Base-by-base conservation (phyloP, 2,329 filamentous ascomycete genomes). In the Clonostachys byssicola region DNA sequence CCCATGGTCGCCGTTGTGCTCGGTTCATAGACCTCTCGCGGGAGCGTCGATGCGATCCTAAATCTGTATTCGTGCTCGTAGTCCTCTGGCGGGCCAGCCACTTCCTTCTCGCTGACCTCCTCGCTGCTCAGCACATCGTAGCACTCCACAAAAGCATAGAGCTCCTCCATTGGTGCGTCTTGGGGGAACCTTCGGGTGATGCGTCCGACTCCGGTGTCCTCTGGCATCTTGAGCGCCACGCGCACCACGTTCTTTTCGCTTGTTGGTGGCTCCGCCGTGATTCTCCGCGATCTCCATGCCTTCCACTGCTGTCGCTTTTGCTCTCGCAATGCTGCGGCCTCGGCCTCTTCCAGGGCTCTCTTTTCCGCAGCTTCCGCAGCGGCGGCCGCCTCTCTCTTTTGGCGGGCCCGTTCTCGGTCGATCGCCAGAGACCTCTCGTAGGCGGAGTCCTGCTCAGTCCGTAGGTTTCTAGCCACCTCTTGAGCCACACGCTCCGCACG, bases 71-170 rank as follows among this genome's bases (percentile, higher is more conserved):
- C 74, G 63, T 97, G 92, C 54, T 84, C 74, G 61, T 94, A 97
- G 12, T 71, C 80, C 18, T 76, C 71, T 0, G 90, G 89, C 55
- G 81, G 67, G 5, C 67, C 59, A 2, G 65, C 63, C 17, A 63
- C 66, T 34, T 70, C 62, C 14, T 67, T 63, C 5, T 55, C 58
- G 5, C 52, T 52, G 7, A 56, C 49, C 50, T 47, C 56, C 43
- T 45, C 52, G 33, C 56, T 59, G 43, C 53, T 54, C 34, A 50
- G 59, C 13, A 51, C 54, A 16, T 64, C 65, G 62, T 91, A 86
- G 68, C 92, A 97, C 61, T 99, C 94, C 3, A 97, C 91, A 68
- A 95, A 96, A 1, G 92, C 94, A 65, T 97, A 97, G 6, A 99
- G 70, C 59, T 96, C 91, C 62, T 97, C 92, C 36, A 97, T 72